Base-by-base conservation (phyloP, 371 early-diverging fungal genomes). In the Mucor piriformis region DNA sequence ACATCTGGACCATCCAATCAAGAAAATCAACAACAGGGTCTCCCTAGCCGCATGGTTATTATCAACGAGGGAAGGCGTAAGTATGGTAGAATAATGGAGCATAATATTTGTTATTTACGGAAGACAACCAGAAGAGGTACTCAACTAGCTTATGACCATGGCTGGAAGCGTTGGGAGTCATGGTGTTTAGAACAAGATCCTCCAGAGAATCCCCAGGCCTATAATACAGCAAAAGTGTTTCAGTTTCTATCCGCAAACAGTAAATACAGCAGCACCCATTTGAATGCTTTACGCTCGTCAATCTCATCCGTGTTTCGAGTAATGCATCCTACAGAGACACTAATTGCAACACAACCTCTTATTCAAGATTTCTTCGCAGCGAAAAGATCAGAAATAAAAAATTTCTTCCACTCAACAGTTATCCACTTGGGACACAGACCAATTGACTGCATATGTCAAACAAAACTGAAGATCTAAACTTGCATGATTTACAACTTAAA, bases 11-110 rank as follows among this genome's bases (percentile, higher is more conserved):
- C 7, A 29, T 29, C 29, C 29, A 29, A 29, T 29, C 3, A 5
- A 11, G 29, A 55, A 29, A 46, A 33, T 47, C 11, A 34, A 55
- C 21, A 27, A 35, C 18, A 42, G 13, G 15, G 43, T 43, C 33
- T 34, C 15, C 2, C n/a, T 55, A 44, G 51, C 37, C 56, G 48
- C 61, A 27, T 61, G 54, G 54, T 1, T 1, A n/a, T 61, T 53
- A 61, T 61, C 61, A 24, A 54, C 40, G 20, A 62, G 24, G 21
- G 13, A 5, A 55, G 44, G 63, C 33, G 10, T 0, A 37, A 42
- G 7, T 4, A 2, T 18, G 51, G 63, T 47, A 3, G 50, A 43
- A 25, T 5, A 5, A 5, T 29, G 4, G 51, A 32, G 21, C 2
- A 29, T 6, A 20, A 32, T 23, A 24, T 29, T 4, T 1, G 43